Conservation (phyloP, 345 rosid species). For the Dovyalis caffra region DNA sequence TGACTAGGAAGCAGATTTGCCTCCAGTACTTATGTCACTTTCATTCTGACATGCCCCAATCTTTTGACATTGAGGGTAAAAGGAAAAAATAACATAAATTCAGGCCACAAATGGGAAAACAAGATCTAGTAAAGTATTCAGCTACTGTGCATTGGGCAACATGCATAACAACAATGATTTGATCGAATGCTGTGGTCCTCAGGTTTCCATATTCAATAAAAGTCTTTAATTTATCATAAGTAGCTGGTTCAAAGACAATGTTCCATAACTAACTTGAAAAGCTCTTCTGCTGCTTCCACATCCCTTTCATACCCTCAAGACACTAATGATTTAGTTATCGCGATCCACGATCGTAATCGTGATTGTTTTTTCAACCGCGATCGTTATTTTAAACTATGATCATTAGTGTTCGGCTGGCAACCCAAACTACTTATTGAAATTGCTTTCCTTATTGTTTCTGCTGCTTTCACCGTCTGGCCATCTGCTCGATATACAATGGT, state of each 20-base stretch:
- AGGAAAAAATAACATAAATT: not conserved
- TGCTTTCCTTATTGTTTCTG: conserved; percentile 22
- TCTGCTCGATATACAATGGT: conserved; percentile 3
- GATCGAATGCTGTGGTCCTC: not conserved
- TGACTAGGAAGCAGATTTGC: not conserved
- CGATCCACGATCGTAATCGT: too few species aligned
- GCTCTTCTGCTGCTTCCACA: conserved; percentile 14
- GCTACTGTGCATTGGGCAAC: not conserved
- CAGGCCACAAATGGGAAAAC: not conserved
- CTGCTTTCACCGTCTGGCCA: conserved; percentile 14
- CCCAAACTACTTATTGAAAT: not conserved
- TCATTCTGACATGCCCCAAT: not conserved
- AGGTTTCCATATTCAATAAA: not conserved
- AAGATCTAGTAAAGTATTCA: not conserved
- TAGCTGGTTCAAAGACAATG: not conserved
- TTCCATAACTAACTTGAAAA: conserved; percentile 5
- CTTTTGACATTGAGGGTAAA: not conserved
- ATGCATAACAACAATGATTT: not conserved
- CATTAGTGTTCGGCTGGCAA: conserved; percentile 18
- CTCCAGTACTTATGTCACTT: not conserved
- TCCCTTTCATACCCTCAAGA: conserved; percentile 21
- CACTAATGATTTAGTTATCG: conserved; percentile 5
- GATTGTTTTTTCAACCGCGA: too few species aligned
- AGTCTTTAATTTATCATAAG: not conserved
- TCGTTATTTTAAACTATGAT: too few species aligned